Evolutionary conservation across 441 rosid genomes (phyloP).

Genomic region (Pelargonium cotyledonis): DNA sequence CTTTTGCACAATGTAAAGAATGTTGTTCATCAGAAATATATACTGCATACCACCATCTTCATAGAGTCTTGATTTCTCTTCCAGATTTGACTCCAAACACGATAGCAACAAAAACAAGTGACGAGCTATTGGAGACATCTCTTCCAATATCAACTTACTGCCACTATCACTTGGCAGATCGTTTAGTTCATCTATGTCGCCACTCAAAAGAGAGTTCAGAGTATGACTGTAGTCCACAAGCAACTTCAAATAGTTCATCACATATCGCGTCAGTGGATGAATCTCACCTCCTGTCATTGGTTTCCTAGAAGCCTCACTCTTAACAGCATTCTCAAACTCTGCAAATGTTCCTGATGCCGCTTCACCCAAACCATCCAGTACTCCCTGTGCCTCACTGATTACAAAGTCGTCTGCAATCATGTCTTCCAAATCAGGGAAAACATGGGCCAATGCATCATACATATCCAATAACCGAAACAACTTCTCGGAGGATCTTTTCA

Average conservation of each 20-base stretch:
- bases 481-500: conserved; percentile 79
- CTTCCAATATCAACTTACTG: conserved; percentile 26
- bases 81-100: conserved; percentile 61
- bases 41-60: conserved; percentile 66
- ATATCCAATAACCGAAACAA: conserved; percentile 84
- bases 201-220: conserved; percentile 52
- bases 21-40: conserved; percentile 87
- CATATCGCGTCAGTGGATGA: conserved; percentile 89
- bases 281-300: conserved; percentile 84
- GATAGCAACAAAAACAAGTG: conserved; percentile 57
- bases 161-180: conserved; percentile 28
- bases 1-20: conserved; percentile 75
- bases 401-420: conserved; percentile 59
- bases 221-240: conserved; percentile 75
- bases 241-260: conserved; percentile 85
- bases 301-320: conserved; percentile 67
- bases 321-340: conserved; percentile 85
- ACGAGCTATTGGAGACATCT: conserved; percentile 45
- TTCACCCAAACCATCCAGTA: conserved; percentile 52
- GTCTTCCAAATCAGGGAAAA: conserved; percentile 40
- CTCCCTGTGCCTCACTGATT: conserved; percentile 54
- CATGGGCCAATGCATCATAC: conserved; percentile 72
- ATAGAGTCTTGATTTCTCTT: conserved; percentile 77
- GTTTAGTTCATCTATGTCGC: conserved; percentile 38
- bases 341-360: conserved; percentile 85